Percentiles rank a stretch among this genome's conserved stretches.
These are phyloP conservation scores for Neurospora africana DNA, from an alignment of 495 filamentous ascomycete genomes.

Conservation along the genomic window DNA sequence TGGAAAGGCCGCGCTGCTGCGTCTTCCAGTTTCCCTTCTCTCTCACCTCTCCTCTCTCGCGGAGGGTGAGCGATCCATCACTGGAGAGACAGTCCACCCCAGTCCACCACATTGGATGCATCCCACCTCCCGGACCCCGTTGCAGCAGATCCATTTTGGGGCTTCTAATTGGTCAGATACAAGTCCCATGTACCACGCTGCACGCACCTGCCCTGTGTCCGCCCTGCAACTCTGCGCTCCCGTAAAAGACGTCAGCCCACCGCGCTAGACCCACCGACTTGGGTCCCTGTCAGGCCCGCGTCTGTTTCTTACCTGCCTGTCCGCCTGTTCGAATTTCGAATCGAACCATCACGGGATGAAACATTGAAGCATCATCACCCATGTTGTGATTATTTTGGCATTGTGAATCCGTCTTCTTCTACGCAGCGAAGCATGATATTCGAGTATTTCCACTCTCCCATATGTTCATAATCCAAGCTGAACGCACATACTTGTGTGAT, in stretches of 20 bases:
- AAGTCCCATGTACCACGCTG: slow-evolving; percentile 7
- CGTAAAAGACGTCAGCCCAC: slow-evolving; percentile 17
- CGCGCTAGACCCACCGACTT: slow-evolving; percentile 13
- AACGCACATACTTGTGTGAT: neutral
- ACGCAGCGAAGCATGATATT: neutral
- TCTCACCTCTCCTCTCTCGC: slow-evolving; percentile 24
- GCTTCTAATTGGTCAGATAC: neutral
- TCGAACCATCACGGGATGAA: neutral
- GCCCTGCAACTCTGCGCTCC: neutral
- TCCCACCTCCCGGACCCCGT: slow-evolving; percentile 12
- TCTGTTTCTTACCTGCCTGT: neutral
- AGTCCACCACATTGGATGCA: slow-evolving; percentile 6
- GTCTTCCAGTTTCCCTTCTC: slow-evolving; percentile 8
- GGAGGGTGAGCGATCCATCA: slow-evolving; percentile 26
- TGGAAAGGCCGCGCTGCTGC: neutral
- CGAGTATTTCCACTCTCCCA: neutral
- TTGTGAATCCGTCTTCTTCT: neutral
- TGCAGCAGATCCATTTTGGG: slow-evolving; percentile 12
- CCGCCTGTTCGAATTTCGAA: no score
- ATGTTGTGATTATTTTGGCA: neutral
- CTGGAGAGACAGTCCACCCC: slow-evolving; percentile 1
- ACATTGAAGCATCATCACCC: neutral
- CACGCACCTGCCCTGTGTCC: neutral
- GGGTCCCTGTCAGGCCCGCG: neutral
- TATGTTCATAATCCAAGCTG: neutral